These are phyloP conservation scores for Mycena leptocephala DNA, from an alignment of 768 basidiomycete species.

Conservation along the genomic window DNA sequence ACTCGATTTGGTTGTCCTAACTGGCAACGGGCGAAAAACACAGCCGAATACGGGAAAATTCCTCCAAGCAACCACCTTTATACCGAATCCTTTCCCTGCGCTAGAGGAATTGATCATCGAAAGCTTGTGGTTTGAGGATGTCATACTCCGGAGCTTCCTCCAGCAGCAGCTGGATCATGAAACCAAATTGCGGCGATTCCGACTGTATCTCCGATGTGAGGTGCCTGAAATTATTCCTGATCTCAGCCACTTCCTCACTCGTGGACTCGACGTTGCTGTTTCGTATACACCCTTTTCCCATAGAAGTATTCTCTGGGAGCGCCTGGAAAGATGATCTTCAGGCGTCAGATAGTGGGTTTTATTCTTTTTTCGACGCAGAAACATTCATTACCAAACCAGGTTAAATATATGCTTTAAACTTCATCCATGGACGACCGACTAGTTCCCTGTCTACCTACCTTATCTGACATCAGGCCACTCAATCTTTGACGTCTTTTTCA, in stretches of 20 bases:
- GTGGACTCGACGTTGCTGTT: neutral
- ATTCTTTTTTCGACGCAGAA: too few relatives aligned
- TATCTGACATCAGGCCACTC: too few relatives aligned
- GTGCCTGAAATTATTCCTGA: neutral
- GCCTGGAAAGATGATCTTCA: too few relatives aligned
- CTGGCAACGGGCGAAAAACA: neutral
- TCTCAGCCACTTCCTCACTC: neutral
- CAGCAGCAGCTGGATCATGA: neutral
- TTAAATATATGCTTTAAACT: too few relatives aligned
- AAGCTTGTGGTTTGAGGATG: neutral
- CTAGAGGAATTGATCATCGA: neutral
- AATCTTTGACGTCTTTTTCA: too few relatives aligned
- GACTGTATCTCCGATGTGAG: neutral
- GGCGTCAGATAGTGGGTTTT: too few relatives aligned
- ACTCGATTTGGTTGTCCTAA: neutral
- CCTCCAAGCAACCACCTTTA: neutral
- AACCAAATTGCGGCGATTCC: neutral
- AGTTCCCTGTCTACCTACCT: too few relatives aligned
- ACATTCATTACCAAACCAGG: too few relatives aligned
- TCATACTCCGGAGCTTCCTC: neutral
- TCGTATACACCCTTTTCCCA: neutral
- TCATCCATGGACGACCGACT: too few relatives aligned
- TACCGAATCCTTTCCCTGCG: neutral
- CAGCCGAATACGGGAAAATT: neutral
- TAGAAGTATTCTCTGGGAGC: too few relatives aligned